Evolutionary conservation across 2,329 filamentous ascomycete genomes (phyloP).

Genomic region (Hawksworthiomyces lignivorus): DNA sequence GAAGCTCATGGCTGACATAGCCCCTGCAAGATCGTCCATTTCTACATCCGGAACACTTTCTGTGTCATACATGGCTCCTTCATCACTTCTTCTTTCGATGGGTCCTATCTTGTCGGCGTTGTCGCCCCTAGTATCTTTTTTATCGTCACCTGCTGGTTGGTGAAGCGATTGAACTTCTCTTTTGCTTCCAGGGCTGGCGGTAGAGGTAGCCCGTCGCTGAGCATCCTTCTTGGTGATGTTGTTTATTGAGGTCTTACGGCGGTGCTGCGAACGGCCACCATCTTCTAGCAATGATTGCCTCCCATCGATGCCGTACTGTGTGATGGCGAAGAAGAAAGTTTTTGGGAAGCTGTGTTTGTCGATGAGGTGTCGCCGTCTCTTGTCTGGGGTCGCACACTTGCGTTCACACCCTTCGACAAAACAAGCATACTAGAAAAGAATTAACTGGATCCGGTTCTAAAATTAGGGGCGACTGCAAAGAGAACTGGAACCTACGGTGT

Average conservation of each 20-base stretch:
- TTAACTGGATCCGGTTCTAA: too few species aligned
- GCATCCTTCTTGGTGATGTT: slow-evolving; percentile 22
- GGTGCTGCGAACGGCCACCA: slow-evolving; percentile 29
- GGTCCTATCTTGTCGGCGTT: too few species aligned
- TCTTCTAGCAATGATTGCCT: slow-evolving; percentile 69
- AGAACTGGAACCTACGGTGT: slow-evolving; percentile 70
- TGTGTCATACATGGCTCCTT: background rate
- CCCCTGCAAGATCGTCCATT: slow-evolving; percentile 52
- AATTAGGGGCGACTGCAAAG: too few species aligned
- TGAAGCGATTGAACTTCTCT: too few species aligned
- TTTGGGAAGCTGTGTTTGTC: slow-evolving; percentile 91
- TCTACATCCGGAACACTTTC: slow-evolving; percentile 23
- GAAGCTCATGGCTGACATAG: slow-evolving; percentile 66
- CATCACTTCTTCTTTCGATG: background rate
- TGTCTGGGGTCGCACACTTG: slow-evolving; percentile 74
- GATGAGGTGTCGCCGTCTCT: slow-evolving; percentile 79
- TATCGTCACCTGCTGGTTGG: too few species aligned
- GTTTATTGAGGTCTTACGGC: slow-evolving; percentile 40
- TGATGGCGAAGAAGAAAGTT: slow-evolving; percentile 81
- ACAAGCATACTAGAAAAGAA: slow-evolving; percentile 60
- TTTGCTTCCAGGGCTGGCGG: background rate
- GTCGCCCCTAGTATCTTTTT: too few species aligned
- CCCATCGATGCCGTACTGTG: slow-evolving; percentile 83
- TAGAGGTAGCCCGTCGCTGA: slow-evolving; percentile 4
- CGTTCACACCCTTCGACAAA: slow-evolving; percentile 84